These are phyloP conservation scores for Rhizoctonia solani DNA, from an alignment of 1,284 basidiomycete species.

Conservation along the genomic window DNA sequence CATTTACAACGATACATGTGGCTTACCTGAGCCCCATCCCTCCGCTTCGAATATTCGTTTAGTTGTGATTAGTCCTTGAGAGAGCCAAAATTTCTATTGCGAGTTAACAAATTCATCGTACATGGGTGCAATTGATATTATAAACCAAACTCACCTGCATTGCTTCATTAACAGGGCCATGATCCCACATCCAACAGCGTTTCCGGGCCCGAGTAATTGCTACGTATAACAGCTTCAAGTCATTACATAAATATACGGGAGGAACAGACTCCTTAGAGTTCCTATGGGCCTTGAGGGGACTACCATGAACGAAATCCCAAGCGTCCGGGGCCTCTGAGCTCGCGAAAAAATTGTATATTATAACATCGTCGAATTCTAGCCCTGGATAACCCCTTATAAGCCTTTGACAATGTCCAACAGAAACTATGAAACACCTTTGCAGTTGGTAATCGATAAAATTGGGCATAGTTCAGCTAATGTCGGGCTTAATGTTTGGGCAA, in stretches of 20 bases:
- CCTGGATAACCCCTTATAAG: constrained; percentile 46
- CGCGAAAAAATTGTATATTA: constrained; percentile 71
- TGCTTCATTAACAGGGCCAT: not conserved
- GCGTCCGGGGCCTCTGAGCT: constrained; percentile 58
- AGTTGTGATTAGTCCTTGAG: not conserved
- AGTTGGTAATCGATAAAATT: constrained; percentile 49
- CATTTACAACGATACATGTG: not conserved
- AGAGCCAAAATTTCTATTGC: not conserved
- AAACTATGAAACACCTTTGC: constrained; percentile 2
- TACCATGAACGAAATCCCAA: constrained; percentile 57
- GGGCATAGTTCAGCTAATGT: constrained; percentile 65
- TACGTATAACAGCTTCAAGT: constrained; percentile 60
- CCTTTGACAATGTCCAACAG: not conserved
- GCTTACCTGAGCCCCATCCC: constrained; percentile 1
- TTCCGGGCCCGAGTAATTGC: constrained; percentile 35
- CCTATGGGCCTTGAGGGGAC: constrained; percentile 41
- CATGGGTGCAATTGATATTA: not conserved
- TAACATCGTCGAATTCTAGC: constrained; percentile 71
- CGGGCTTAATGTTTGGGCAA: constrained; percentile 53
- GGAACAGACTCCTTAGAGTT: not conserved
- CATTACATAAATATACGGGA: constrained; percentile 10
- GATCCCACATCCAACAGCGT: constrained; percentile 36
- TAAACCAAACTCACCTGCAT: constrained; percentile 25
- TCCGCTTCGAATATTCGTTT: not conserved
- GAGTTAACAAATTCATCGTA: not conserved